Base-by-base conservation (phyloP, 2,329 filamentous ascomycete genomes). In the Penicillium frequentans region DNA sequence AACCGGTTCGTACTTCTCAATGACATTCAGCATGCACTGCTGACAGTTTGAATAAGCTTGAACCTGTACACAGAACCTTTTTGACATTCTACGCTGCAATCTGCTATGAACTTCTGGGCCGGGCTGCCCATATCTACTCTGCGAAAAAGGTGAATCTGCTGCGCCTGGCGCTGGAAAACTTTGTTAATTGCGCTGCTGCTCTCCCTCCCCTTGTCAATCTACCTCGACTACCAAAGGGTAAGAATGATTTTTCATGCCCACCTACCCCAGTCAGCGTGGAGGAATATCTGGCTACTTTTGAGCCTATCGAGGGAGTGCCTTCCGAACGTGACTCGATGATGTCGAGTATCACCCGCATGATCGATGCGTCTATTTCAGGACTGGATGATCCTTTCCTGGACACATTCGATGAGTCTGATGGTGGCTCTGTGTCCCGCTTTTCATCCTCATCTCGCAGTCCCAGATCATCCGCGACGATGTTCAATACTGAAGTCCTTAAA, bases 61-160 rank as follows among this genome's bases (percentile, higher is more conserved):
- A 75, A 55, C 64, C 69, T 7, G 60, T 75, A 29, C 61, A 73
- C 55, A 68, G 67, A 24, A 69, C 70, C 5, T 81, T 76, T 61
- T 70, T 82, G 39, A 71, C 73, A 56, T 80, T 81, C 64, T 81
- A 82, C 65, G 70, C 72, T 10, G 81, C 75, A 3, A 68, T 79
- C 10, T 77, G 73, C 26, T 76, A 79, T 57, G 80, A 82, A 56
- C 72, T 73, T 4, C 70, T 81, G n/a, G 80, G 77, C 3, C 73
- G 76, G 10, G 63, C 71, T 29, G 77, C 80, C 50, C 79, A 81
- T 53, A 70, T 77, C n/a, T 75, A 76, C 61, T 81, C 80, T 2
- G 64, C 63, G 23, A 74, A 74, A 39, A 82, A 81, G 61, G 31
- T 81, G 7, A 68, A 73, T 0, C 65, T 75, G 13, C 70, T 81